Percentiles rank a stretch among this genome's conserved stretches.
Evolutionary conservation across 371 early-diverging fungal species (phyloP).

Genomic region (Mortierella sp.): DNA sequence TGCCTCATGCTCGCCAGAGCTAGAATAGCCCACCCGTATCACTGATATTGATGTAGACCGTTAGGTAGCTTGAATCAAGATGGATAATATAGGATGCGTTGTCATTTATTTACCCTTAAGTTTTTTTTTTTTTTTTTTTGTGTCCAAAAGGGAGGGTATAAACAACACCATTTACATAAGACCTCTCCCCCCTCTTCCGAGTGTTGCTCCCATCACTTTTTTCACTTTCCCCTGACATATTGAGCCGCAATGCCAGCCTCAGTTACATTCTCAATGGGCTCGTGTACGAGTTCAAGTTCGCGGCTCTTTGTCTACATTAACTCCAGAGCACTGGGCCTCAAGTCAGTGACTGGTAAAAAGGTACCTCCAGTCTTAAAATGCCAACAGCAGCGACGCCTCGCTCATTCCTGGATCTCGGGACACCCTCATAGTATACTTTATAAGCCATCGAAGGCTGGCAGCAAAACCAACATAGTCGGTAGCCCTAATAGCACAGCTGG

Average conservation of each 20-base stretch:
- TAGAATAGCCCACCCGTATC: not conserved
- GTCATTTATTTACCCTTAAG: not conserved
- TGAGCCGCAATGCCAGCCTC: constrained; percentile 14
- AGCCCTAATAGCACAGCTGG: not conserved
- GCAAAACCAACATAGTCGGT: constrained; percentile 3
- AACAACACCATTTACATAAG: constrained; percentile 3
- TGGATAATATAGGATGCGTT: not conserved
- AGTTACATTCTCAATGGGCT: constrained; percentile 12
- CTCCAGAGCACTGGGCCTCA: constrained; percentile 17
- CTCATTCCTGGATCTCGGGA: constrained; percentile 55
- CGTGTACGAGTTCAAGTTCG: constrained; percentile 22
- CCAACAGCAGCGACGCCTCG: constrained; percentile 18
- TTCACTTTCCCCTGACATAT: not conserved
- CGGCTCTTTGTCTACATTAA: constrained; percentile 11
- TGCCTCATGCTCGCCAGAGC: not conserved
- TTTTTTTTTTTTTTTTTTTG: constrained; percentile 9
- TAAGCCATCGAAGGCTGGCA: constrained; percentile 22
- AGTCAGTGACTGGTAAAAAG: constrained; percentile 26
- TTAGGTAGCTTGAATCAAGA: not conserved
- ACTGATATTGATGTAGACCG: not conserved
- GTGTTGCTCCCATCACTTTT: not conserved
- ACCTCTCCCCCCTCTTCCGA: not conserved
- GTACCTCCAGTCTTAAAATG: constrained; percentile 7
- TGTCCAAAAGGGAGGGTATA: not conserved
- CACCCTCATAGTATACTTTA: constrained; percentile 47